Percentiles rank a stretch among this genome's conserved stretches.
Conservation (phyloP, 108 stramenopile genomes). For the Skeletonema costatum region DNA sequence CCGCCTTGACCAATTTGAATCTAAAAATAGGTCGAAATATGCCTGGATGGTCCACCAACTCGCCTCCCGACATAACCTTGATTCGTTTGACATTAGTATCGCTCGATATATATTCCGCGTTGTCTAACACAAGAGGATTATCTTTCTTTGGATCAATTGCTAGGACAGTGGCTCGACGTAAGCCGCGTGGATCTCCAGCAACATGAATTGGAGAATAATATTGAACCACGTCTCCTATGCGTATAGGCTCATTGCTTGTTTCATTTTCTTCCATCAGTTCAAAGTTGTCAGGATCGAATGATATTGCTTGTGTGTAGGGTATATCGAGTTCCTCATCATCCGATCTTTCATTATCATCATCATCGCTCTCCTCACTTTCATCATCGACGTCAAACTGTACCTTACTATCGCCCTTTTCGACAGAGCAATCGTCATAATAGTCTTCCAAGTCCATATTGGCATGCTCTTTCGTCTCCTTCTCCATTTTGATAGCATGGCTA, state of each 20-base stretch:
- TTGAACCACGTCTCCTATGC: constrained; percentile 71
- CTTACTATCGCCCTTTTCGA: constrained; percentile 1
- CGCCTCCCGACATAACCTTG: constrained; percentile 47
- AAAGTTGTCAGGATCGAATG: constrained; percentile 35
- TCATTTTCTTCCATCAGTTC: constrained; percentile 18
- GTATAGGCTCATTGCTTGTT: constrained; percentile 63
- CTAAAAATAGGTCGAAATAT: constrained; percentile 43
- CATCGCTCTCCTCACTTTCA: background rate
- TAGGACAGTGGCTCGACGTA: constrained; percentile 55
- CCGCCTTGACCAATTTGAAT: constrained; percentile 32
- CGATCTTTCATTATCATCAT: background rate
- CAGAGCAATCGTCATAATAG: background rate
- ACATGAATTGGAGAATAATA: constrained; percentile 67
- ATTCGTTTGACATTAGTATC: constrained; percentile 58
- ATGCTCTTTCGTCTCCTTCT: background rate
- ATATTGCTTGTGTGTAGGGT: constrained; percentile 47
- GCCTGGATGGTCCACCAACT: constrained; percentile 55
- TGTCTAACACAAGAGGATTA: constrained; percentile 52
- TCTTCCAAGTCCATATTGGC: background rate
- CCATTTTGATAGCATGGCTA: background rate
- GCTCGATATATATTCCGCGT: constrained; percentile 53
- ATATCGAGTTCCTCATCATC: constrained; percentile 34
- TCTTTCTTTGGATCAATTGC: constrained; percentile 46
- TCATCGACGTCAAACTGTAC: background rate
- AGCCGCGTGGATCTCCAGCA: constrained; percentile 54